Conservation (phyloP, 2,329 filamentous ascomycete species). For the Botrytis hyacinthi region DNA sequence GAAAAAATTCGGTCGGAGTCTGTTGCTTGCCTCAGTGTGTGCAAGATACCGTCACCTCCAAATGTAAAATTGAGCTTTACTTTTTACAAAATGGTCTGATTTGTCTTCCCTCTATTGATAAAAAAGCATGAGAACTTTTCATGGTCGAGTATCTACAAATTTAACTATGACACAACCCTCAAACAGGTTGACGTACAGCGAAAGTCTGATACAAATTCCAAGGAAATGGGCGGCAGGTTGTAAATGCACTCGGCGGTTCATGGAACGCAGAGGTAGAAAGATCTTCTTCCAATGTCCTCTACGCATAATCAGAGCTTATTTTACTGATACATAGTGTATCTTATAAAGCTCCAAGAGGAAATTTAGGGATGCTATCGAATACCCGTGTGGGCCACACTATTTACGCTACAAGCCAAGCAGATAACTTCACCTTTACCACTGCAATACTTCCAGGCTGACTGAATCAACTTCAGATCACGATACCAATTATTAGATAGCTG, state of each 20-base stretch:
- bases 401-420: not conserved
- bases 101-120: not conserved
- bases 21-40: not conserved
- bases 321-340: not conserved
- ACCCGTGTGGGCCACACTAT: not conserved
- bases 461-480: too few relatives aligned
- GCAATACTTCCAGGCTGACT: too few relatives aligned
- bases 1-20: not conserved
- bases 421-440: too few relatives aligned
- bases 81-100: not conserved
- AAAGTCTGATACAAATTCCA: not conserved
- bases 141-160: accelerated
- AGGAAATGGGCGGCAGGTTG: not conserved
- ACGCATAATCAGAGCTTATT: not conserved
- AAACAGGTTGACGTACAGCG: not conserved
- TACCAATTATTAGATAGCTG: too few relatives aligned
- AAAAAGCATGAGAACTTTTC: not conserved
- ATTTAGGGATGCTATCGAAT: not conserved
- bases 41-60: not conserved
- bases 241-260: too few relatives aligned
- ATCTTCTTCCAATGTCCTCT: not conserved
- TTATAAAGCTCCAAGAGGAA: not conserved
- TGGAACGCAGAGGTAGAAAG: not conserved
- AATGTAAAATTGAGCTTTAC: not conserved
- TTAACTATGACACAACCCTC: not conserved